phyloP scores from a whole-genome alignment of 805 yeast species.

The Yueomyces sp. region DNA sequence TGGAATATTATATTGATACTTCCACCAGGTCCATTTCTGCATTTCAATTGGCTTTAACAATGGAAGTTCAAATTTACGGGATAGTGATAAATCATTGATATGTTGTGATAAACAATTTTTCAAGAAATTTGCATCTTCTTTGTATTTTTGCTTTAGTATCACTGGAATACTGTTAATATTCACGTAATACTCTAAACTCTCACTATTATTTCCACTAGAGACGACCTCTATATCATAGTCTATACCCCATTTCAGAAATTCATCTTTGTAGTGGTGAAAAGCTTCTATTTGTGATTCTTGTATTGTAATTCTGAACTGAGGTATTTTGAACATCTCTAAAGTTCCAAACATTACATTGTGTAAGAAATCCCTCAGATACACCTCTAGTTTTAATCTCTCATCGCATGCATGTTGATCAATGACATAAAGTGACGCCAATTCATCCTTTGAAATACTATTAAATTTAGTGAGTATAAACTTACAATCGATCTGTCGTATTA shows the following conservation, averaged over 20 bases:
- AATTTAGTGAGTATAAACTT: slow-evolving; percentile 45
- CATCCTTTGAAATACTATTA: not conserved
- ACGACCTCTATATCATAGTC: not conserved
- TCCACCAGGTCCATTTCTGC: slow-evolving; percentile 26
- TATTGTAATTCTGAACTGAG: slow-evolving; percentile 5
- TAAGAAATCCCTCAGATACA: slow-evolving; percentile 28
- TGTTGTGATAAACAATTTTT: slow-evolving; percentile 31
- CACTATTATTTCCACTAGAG: not conserved
- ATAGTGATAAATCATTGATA: slow-evolving; percentile 28
- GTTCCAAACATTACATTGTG: slow-evolving; percentile 14
- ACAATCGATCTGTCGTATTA: slow-evolving; percentile 46
- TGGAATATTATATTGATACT: slow-evolving; percentile 33
- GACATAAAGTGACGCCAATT: slow-evolving; percentile 23
- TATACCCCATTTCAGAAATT: slow-evolving; percentile 35
- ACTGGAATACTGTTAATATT: slow-evolving; percentile 26
- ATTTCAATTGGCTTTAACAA: not conserved
- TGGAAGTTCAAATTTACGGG: slow-evolving; percentile 9
- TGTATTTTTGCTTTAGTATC: slow-evolving; percentile 25
- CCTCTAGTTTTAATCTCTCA: slow-evolving; percentile 57
- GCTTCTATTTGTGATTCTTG: slow-evolving; percentile 21
- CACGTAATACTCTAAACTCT: not conserved
- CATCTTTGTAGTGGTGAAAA: slow-evolving; percentile 15
- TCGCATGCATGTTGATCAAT: slow-evolving; percentile 83
- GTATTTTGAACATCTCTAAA: not conserved
- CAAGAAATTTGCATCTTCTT: slow-evolving; percentile 20